Base-by-base conservation (phyloP, 192 early-diverging fungal genomes). In the Spizellomyces sp. region DNA sequence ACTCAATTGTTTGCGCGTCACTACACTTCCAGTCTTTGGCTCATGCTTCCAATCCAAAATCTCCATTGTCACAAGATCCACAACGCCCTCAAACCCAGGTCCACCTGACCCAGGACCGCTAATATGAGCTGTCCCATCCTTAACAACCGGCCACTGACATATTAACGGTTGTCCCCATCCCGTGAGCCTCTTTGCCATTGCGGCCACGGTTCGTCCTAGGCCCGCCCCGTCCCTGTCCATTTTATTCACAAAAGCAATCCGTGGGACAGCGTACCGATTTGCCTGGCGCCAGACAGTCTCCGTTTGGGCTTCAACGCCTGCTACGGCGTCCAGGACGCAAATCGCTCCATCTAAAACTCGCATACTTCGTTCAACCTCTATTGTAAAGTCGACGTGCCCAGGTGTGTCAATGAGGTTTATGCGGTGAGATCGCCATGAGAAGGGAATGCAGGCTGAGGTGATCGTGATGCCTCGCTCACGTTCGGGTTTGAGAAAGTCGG, bases 281-380 rank as follows among this genome's bases (percentile, higher is more conserved):
- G 94, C 91, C 73, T 97, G 94, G 27, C 77, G 62, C 94, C 94
- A 96, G 41, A 96, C 96, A 0, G 90, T 95, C 73, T 93, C 90
- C n/a, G 96, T 98, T 77, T 98, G 96, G 7, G 96, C 96, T 72
- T 98, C 94, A 6, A 98, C 96, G 5, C 96, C 96, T 0, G 94
- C 90, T 6, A 98, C 96, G 0, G 89, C 95, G 80, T 98, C 94
- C n/a, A 98, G 60, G 19, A 98, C 90, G 4, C 90, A 88, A 15
- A 98, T 92, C 0, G 94, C 94, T 27, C 95, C 95, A 66, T 98
- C 96, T n/a, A 98, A 86, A 1, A 98, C 93, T 1, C 94, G 87
- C 41, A 98, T 83, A 7, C 91, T 86, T 0, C 96, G 84, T 72
- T 97, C 95, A 2, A 98, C 96, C 71, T 98, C 96, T 46, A 98